A percentile compares a stretch with the other conserved stretches of the same genome.
Conservation (phyloP, 805 yeast genomes). For the Wickerhamomyces alni region DNA sequence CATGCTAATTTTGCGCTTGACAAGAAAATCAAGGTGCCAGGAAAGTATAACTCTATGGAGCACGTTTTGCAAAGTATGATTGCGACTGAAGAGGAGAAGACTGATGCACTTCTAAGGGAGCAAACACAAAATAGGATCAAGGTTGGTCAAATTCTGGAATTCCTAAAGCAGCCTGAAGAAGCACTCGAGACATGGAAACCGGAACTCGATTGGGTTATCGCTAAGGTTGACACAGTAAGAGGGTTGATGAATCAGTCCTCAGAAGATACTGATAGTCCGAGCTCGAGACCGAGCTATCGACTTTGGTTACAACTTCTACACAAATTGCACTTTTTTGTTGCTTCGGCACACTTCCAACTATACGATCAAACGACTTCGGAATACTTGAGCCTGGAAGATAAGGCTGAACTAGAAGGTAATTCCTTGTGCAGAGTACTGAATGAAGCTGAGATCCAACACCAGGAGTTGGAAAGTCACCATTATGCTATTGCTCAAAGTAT, state of each 20-base stretch:
- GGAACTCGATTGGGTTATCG: constrained; percentile 19
- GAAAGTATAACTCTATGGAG: constrained; percentile 43
- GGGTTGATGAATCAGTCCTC: too few relatives aligned
- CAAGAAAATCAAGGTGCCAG: not conserved
- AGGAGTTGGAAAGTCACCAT: constrained; percentile 41
- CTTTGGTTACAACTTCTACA: constrained; percentile 63
- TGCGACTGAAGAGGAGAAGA: constrained; percentile 44
- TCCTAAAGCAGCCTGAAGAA: constrained; percentile 38
- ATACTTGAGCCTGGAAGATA: constrained; percentile 23
- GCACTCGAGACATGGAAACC: constrained; percentile 44
- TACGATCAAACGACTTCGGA: constrained; percentile 20
- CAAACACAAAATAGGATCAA: constrained; percentile 42
- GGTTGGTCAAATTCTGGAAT: constrained; percentile 67
- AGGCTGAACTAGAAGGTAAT: too few relatives aligned
- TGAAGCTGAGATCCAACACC: constrained; percentile 31
- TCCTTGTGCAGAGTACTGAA: constrained; percentile 20
- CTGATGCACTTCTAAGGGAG: constrained; percentile 42
- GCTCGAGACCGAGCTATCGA: too few relatives aligned
- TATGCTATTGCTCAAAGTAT: constrained; percentile 58
- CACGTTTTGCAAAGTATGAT: constrained; percentile 65
- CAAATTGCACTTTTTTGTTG: constrained; percentile 71
- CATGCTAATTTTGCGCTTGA: constrained; percentile 47
- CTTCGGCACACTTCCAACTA: constrained; percentile 62
- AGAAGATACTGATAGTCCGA: too few relatives aligned
- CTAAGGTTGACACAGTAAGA: constrained; percentile 6